Conservation (phyloP, 768 basidiomycete genomes). For the Mycena albidolilacea region DNA sequence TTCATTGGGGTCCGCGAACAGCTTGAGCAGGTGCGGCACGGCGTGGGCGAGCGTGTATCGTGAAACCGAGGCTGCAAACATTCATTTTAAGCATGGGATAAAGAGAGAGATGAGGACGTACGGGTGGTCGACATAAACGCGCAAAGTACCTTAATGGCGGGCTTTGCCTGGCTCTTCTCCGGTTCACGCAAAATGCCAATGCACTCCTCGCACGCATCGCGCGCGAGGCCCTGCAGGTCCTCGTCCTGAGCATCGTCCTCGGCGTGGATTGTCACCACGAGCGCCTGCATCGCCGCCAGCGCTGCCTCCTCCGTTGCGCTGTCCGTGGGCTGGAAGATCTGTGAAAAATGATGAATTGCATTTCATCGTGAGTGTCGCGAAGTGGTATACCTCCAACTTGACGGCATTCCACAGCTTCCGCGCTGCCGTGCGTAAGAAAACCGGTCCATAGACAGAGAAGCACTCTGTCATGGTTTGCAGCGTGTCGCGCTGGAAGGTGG, state of each 20-base stretch:
- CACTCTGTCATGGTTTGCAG: conserved; percentile 83
- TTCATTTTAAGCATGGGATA: not conserved
- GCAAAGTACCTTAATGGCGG: conserved; percentile 88
- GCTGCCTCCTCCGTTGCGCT: conserved; percentile 80
- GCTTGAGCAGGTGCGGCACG: conserved; percentile 80
- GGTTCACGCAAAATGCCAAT: conserved; percentile 86
- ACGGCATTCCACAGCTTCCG: conserved; percentile 91
- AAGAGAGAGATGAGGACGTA: conserved; percentile 58
- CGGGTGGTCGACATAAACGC: conserved; percentile 85
- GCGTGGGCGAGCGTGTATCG: conserved; percentile 77
- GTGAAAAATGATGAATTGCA: not conserved
- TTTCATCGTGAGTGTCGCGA: conserved; percentile 9
- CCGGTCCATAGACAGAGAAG: conserved; percentile 87
- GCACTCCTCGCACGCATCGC: conserved; percentile 86
- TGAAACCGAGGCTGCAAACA: conserved; percentile 72
- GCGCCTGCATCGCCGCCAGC: conserved; percentile 75
- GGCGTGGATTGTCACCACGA: conserved; percentile 83
- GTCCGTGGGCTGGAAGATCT: conserved; percentile 97
- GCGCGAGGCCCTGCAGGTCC: conserved; percentile 72
- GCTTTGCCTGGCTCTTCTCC: conserved; percentile 93
- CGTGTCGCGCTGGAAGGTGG: conserved; percentile 79
- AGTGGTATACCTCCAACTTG: conserved; percentile 83
- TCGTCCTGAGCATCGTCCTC: conserved; percentile 52
- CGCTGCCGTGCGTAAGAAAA: conserved; percentile 71
- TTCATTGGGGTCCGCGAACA: conserved; percentile 84